Percentiles rank a stretch among this genome's conserved stretches.
These are phyloP conservation scores for Zasmidium cellare DNA, from an alignment of 2,329 filamentous ascomycete genomes.

Conservation along the genomic window DNA sequence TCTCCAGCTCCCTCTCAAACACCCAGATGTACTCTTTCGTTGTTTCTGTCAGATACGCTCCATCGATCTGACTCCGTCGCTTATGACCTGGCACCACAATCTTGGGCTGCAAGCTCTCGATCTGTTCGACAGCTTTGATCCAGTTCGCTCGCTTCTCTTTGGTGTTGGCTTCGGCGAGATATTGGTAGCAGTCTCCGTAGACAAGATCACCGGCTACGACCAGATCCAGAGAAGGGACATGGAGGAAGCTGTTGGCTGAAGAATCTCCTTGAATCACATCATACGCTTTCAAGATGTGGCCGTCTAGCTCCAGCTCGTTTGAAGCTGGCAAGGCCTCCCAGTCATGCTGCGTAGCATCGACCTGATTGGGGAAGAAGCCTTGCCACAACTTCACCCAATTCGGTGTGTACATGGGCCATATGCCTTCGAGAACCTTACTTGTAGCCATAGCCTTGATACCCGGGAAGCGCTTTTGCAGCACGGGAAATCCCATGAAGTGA, in stretches of 20 bases:
- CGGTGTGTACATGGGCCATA: neutral
- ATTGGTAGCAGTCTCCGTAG: conserved; percentile 1
- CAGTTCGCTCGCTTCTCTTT: conserved; percentile 1
- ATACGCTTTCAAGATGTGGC: neutral
- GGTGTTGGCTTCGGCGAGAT: neutral
- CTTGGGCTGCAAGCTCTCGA: neutral
- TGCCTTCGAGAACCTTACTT: neutral
- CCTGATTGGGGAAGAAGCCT: neutral
- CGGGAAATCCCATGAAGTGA: conserved; percentile 1
- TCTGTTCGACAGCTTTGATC: neutral
- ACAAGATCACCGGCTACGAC: neutral
- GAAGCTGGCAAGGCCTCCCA: neutral
- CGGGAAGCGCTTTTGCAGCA: neutral
- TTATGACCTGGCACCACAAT: neutral
- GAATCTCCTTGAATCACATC: neutral
- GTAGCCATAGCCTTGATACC: conserved; percentile 1
- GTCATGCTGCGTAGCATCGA: neutral
- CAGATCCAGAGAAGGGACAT: neutral
- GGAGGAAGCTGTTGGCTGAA: neutral
- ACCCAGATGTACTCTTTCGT: neutral
- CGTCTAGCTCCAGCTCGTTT: neutral
- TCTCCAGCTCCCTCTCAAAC: neutral
- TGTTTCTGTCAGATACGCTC: conserved; percentile 1
- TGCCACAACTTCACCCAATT: neutral
- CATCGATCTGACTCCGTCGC: neutral